Evolutionary conservation across 139 green algal genomes (phyloP).

Genomic region (Yamagishiella unicocca): DNA sequence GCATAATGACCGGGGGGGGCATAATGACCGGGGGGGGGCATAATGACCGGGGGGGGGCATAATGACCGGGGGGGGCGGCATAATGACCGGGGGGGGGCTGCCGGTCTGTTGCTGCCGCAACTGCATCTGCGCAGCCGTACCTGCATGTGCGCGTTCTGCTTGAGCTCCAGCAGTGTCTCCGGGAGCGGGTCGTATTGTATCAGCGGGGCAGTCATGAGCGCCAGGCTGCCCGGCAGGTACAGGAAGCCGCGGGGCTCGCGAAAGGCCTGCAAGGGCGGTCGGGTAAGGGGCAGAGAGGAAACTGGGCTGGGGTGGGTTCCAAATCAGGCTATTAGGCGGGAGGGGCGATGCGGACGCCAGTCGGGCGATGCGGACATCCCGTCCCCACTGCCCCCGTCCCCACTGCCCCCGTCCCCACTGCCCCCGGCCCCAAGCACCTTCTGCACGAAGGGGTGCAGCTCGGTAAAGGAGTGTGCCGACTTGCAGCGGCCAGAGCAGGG

Average conservation of each 20-base stretch:
- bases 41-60: too few species aligned
- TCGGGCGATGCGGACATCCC: background rate
- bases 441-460: constrained; percentile 49
- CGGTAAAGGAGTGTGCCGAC: constrained; percentile 14
- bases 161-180: constrained; percentile 40
- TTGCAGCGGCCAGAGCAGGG: constrained; percentile 1
- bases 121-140: too few species aligned
- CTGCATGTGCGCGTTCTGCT: constrained; percentile 35
- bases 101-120: too few species aligned
- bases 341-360: background rate
- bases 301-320: background rate
- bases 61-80: too few species aligned
- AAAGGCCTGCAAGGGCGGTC: constrained; percentile 18
- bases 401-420: background rate
- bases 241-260: constrained; percentile 38
- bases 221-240: background rate
- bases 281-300: too few species aligned
- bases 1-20: too few species aligned
- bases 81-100: too few species aligned
- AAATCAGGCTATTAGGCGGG: too few species aligned
- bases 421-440: constrained; percentile 7
- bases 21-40: too few species aligned
- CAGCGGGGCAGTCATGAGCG: background rate
- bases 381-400: background rate
- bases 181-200: constrained; percentile 5